These are phyloP conservation scores for Phytophthora sojae DNA, from an alignment of 352 stramenopile species.

Conservation along the genomic window DNA sequence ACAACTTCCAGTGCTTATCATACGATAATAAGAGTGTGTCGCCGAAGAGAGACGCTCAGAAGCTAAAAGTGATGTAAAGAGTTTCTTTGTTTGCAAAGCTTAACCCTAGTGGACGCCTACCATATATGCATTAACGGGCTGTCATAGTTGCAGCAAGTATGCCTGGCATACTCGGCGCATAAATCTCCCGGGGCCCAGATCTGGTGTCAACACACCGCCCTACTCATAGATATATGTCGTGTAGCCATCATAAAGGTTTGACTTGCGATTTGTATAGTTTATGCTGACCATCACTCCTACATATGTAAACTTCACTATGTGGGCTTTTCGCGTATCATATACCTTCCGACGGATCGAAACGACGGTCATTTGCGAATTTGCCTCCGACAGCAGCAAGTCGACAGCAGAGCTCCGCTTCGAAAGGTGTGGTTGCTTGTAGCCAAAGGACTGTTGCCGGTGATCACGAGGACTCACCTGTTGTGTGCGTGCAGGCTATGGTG, in stretches of 20 bases:
- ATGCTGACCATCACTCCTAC: slow-evolving; percentile 12
- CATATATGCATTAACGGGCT: too few species aligned
- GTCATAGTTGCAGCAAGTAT: background rate
- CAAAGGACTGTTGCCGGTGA: too few species aligned
- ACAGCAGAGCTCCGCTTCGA: background rate
- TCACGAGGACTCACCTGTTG: background rate
- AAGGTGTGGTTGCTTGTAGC: background rate
- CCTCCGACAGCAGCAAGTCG: background rate
- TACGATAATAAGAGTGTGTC: too few species aligned
- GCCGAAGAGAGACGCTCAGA: too few species aligned
- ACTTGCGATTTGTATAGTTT: slow-evolving; percentile 12
- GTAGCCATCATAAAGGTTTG: slow-evolving; percentile 13
- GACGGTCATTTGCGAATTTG: background rate
- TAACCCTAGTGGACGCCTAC: background rate
- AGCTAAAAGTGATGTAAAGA: too few species aligned
- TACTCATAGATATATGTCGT: slow-evolving; percentile 10
- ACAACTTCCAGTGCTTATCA: too few species aligned
- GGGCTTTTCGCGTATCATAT: background rate
- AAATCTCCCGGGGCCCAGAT: slow-evolving; percentile 4
- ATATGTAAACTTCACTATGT: background rate
- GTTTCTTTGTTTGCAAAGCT: too few species aligned
- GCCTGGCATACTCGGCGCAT: background rate
- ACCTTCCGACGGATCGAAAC: background rate
- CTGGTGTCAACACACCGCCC: slow-evolving; percentile 4
- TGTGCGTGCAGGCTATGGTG: background rate